phyloP scores from a whole-genome alignment of 164 flowering plant species.

The Pachysandra terminalis region DNA sequence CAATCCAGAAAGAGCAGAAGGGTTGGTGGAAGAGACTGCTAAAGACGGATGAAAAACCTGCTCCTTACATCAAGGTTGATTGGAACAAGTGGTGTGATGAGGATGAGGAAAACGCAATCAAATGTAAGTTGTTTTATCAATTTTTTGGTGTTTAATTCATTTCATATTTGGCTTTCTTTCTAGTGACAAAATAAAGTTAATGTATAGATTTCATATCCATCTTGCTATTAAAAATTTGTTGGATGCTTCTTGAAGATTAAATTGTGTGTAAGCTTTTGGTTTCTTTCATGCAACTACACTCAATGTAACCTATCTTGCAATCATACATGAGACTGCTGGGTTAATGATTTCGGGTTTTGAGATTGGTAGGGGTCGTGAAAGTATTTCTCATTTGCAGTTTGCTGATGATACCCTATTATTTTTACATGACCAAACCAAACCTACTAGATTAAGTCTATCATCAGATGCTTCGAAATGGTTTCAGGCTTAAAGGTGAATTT shows the following conservation, averaged over 20 bases:
- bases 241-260: background rate
- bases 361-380: no score
- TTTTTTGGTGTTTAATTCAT: background rate
- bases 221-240: background rate
- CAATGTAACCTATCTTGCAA: background rate
- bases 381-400: no score
- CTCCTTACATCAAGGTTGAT: slow-evolving; percentile 88
- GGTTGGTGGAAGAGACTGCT: slow-evolving; percentile 86
- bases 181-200: background rate
- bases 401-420: no score
- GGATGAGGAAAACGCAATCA: slow-evolving; percentile 64
- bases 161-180: background rate
- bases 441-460: no score
- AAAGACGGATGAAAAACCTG: slow-evolving; percentile 76
- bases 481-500: no score
- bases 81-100: slow-evolving; percentile 98
- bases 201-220: background rate
- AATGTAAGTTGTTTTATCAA: slow-evolving; percentile 37
- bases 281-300: background rate
- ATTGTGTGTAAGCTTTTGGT: background rate
- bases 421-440: no score
- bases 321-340: background rate
- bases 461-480: no score
- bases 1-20: slow-evolving; percentile 64
- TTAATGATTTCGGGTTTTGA: no score